Evolutionary conservation across 2,329 filamentous ascomycete species (phyloP), one percentile per base, ranked within the genome.

Genomic region (Monilinia laxa): DNA sequence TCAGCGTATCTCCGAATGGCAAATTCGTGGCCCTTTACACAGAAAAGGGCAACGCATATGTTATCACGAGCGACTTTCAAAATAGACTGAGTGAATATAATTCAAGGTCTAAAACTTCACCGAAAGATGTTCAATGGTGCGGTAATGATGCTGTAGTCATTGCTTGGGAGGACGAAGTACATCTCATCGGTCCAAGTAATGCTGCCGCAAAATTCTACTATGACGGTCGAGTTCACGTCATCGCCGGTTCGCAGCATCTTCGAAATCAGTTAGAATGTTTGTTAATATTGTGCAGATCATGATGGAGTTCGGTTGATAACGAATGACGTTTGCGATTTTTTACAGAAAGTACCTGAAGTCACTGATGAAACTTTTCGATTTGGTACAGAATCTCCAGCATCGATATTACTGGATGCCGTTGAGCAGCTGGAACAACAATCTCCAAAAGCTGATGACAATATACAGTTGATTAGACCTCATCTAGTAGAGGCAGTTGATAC

Each of bases 161-260:
- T 73, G 93, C 93, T 0, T 99, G 95, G 95, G 95, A 98, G 75
- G 95, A 99, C 75, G 95, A 99, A 77, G 89, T 99, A 4, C 95
- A 97, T 75, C 84, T 99, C 38, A 90, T 99, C 68, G 95, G 94
- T 0, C 92, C 93, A 0, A 90, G 89, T 49, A 92, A 92, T 54
- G 86, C 90, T 12, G 88, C 90, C 6, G 87, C 81, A 53, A 88
- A 87, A 69, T 95, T 93, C 77, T 94, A 93, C 73, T 98, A 98
- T 77, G 93, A 98, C 75, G 91, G 90, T 11, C 89, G 92, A 70
- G 90, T 99, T 16, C 95, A 98, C 77, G 84, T 98, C 3, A 82
- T 97, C 53, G 90, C 93, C 20, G 93, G 96, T 82, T 84, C 85
- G 78, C 64, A 60, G 23, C 10, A 0, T 25, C 23, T 38, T n/a